Percentiles rank a stretch among this genome's conserved stretches.
phyloP scores from a whole-genome alignment of 371 early-diverging fungal species.

The Blastocladiella emersonii region DNA sequence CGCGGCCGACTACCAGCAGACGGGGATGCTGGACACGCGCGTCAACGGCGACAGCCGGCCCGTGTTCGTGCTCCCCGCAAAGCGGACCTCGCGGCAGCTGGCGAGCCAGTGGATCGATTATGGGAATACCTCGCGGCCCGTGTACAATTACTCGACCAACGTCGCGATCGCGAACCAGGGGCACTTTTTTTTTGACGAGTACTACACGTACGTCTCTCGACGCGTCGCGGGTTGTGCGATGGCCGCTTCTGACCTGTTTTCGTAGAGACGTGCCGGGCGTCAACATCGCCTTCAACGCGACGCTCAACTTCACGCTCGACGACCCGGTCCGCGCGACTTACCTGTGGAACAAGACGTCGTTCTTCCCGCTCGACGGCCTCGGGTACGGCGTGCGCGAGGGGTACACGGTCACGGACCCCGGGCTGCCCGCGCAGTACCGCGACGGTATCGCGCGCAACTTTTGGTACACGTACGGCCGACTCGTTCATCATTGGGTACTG shows the following conservation, averaged over 20 bases:
- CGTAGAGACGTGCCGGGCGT: conserved; percentile 7
- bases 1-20: neutral
- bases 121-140: neutral
- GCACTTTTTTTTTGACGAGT: conserved; percentile 11
- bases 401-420: neutral
- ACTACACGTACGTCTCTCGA: conserved; percentile 6
- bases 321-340: conserved; percentile 1
- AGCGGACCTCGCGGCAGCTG: neutral
- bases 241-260: neutral
- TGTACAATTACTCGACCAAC: neutral
- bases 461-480: conserved; percentile 5
- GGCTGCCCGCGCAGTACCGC: neutral
- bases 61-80: neutral
- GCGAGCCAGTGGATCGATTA: neutral
- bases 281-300: conserved; percentile 6
- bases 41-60: neutral
- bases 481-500: too few species aligned
- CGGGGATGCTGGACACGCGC: neutral
- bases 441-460: conserved; percentile 1
- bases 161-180: conserved; percentile 9
- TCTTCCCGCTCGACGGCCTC: conserved; percentile 7
- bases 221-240: too few species aligned
- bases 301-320: conserved; percentile 3
- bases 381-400: neutral
- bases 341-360: conserved; percentile 4